A percentile compares a stretch with the other conserved stretches of the same genome.
phyloP scores from a whole-genome alignment of 768 basidiomycete species.

The Trametes maxima region DNA sequence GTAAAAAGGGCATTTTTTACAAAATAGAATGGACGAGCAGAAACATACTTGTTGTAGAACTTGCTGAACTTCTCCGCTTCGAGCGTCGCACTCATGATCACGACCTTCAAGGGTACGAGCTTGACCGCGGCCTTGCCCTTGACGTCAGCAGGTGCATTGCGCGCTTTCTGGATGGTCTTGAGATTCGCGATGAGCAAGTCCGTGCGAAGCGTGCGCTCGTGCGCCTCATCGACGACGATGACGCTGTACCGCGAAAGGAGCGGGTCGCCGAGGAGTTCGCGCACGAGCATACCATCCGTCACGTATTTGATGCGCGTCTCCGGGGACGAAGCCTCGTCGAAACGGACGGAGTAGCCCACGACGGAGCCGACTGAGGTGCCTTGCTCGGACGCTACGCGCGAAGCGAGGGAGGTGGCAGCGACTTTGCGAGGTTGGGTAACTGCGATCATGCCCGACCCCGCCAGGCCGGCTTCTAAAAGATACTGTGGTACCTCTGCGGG shows the following conservation, averaged over 20 bases:
- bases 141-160: slow-evolving; percentile 51
- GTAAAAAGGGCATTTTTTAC: no score
- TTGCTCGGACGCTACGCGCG: slow-evolving; percentile 87
- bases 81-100: slow-evolving; percentile 97
- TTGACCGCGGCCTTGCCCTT: slow-evolving; percentile 38
- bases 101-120: slow-evolving; percentile 78
- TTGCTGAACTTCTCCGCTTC: slow-evolving; percentile 93
- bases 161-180: slow-evolving; percentile 71
- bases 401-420: slow-evolving; percentile 92
- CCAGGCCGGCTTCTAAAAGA: slow-evolving; percentile 79
- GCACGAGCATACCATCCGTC: slow-evolving; percentile 97
- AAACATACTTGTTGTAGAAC: slow-evolving; percentile 79
- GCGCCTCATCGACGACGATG: slow-evolving; percentile 94
- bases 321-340: slow-evolving; percentile 77
- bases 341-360: slow-evolving; percentile 95
- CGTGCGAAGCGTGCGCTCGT: slow-evolving; percentile 93
- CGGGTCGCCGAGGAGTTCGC: slow-evolving; percentile 84
- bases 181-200: slow-evolving; percentile 91
- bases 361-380: slow-evolving; percentile 67
- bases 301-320: slow-evolving; percentile 92
- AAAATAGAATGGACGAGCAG: not conserved
- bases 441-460: slow-evolving; percentile 74
- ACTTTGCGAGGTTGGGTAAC: slow-evolving; percentile 96
- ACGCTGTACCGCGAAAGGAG: slow-evolving; percentile 81
- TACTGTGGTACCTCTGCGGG: slow-evolving; percentile 92